Evolutionary conservation across 148 eudicot genomes (phyloP).

Genomic region (Diospyros lotus): DNA sequence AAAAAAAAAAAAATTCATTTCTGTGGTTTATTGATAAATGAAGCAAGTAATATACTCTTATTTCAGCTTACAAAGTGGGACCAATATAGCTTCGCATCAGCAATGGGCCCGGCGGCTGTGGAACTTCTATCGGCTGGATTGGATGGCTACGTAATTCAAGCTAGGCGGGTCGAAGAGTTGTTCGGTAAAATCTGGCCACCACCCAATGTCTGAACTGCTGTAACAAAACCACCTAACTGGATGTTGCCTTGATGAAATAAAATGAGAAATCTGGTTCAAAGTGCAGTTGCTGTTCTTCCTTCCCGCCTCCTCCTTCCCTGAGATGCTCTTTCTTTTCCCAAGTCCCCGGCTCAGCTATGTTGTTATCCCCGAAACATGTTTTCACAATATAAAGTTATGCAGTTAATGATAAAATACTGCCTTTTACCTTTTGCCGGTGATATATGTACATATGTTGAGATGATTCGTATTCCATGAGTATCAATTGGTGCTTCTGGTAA

Average conservation of each 20-base stretch:
- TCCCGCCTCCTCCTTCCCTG: background rate
- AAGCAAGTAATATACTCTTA: background rate
- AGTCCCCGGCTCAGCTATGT: background rate
- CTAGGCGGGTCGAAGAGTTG: conserved; percentile 71
- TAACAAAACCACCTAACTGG: background rate
- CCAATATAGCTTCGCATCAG: conserved; percentile 73
- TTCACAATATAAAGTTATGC: background rate
- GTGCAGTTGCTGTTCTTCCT: background rate
- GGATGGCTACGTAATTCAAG: conserved; percentile 71
- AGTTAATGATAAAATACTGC: conserved; percentile 3
- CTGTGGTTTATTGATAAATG: background rate
- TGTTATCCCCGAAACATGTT: conserved; percentile 4
- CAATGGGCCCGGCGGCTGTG: conserved; percentile 87
- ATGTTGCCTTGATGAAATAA: conserved; percentile 11
- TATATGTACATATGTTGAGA: no score
- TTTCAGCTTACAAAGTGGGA: conserved; percentile 89
- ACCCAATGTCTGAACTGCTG: conserved; percentile 63
- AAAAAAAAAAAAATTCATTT: no score
- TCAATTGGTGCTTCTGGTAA: no score
- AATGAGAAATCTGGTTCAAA: conserved; percentile 1
- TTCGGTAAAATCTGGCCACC: conserved; percentile 98
- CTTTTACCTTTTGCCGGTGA: background rate
- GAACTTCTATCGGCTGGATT: conserved; percentile 81
- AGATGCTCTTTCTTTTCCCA: conserved; percentile 1
- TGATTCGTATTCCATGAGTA: no score